Evolutionary conservation across 352 stramenopile species (phyloP).

Genomic region (Phytophthora sp.): DNA sequence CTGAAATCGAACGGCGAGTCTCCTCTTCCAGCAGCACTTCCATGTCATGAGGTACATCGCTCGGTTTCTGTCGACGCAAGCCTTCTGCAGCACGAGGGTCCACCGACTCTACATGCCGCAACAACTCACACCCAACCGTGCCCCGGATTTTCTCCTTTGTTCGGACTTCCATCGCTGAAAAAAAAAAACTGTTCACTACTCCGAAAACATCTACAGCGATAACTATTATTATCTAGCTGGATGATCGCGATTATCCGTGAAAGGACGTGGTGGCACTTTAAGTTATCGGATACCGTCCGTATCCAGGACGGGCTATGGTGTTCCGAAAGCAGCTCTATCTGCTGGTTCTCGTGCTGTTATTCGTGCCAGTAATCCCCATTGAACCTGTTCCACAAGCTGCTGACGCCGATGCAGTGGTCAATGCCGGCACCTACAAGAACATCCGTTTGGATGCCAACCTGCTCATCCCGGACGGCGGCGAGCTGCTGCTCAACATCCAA

Average conservation of each 20-base stretch:
- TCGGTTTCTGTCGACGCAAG: constrained; percentile 34
- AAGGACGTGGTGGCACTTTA: too few relatives aligned
- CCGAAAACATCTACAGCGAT: too few relatives aligned
- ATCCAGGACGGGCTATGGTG: too few relatives aligned
- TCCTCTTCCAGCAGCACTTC: constrained; percentile 69
- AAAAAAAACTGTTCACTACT: too few relatives aligned
- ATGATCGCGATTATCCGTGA: too few relatives aligned
- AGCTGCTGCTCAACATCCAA: constrained; percentile 69
- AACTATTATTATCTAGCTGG: too few relatives aligned
- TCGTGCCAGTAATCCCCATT: constrained; percentile 2
- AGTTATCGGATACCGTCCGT: too few relatives aligned
- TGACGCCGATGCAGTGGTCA: constrained; percentile 56
- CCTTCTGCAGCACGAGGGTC: constrained; percentile 70
- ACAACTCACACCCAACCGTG: constrained; percentile 49
- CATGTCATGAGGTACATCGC: constrained; percentile 30
- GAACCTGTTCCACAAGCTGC: constrained; percentile 58
- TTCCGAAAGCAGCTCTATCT: constrained; percentile 17
- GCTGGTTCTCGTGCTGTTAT: background rate
- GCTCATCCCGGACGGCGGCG: constrained; percentile 70
- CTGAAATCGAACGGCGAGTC: constrained; percentile 58
- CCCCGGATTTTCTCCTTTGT: constrained; percentile 48
- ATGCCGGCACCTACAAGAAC: constrained; percentile 49
- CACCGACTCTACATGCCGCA: constrained; percentile 51
- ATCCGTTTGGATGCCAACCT: constrained; percentile 75
- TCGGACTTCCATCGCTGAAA: constrained; percentile 32